Conservation (phyloP, 768 basidiomycete genomes). For the Lactifluus volemus region DNA sequence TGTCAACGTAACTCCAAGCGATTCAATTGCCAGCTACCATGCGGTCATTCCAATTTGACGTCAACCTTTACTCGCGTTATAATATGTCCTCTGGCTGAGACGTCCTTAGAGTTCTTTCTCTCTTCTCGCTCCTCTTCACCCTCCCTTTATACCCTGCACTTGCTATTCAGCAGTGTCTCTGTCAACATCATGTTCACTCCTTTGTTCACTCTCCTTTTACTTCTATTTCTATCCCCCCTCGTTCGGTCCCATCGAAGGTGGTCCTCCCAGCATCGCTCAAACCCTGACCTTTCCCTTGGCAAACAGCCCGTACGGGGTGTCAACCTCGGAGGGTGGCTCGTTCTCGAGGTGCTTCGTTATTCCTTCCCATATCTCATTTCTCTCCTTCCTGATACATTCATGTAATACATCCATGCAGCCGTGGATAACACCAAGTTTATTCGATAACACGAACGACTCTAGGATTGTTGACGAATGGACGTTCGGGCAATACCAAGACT, state of each 20-base stretch:
- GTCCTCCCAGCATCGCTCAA: slow-evolving; percentile 23
- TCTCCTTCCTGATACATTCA: background rate
- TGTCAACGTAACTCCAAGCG: no score
- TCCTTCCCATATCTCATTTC: background rate
- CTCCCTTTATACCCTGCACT: slow-evolving; percentile 10
- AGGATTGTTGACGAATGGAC: slow-evolving; percentile 72
- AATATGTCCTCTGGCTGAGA: no score
- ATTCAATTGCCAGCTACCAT: no score
- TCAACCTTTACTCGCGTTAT: no score
- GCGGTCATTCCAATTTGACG: no score
- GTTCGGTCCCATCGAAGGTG: slow-evolving; percentile 15
- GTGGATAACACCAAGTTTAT: slow-evolving; percentile 73
- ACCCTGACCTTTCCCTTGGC: slow-evolving; percentile 64
- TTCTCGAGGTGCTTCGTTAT: slow-evolving; percentile 36
- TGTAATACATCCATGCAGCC: slow-evolving; percentile 31
- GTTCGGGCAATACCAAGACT: slow-evolving; percentile 55
- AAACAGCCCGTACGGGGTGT: slow-evolving; percentile 70
- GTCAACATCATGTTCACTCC: slow-evolving; percentile 2
- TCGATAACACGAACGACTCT: slow-evolving; percentile 51
- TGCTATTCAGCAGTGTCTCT: slow-evolving; percentile 9
- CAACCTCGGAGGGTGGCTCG: slow-evolving; percentile 66
- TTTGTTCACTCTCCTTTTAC: slow-evolving; percentile 18
- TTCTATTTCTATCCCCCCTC: slow-evolving; percentile 27
- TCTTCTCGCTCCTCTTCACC: no score
- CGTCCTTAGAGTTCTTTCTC: no score